Conservation (phyloP, 306 rosid genomes). For the Oemleria cerasiformis region DNA sequence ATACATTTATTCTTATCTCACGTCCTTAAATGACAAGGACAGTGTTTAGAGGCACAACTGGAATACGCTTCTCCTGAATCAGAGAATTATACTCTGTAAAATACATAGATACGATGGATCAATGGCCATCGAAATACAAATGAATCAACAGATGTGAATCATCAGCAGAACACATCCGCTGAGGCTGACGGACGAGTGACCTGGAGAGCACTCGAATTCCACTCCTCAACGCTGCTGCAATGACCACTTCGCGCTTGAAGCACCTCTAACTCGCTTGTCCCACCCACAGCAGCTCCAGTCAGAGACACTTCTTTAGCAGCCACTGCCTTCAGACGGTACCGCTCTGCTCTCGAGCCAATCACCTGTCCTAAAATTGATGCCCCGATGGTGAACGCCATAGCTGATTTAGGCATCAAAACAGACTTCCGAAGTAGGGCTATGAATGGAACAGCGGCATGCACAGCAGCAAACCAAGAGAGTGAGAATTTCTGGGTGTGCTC, state of each 20-base stretch:
- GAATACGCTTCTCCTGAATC: neutral
- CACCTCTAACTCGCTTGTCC: conserved; percentile 35
- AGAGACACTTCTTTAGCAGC: conserved; percentile 42
- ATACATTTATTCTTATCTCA: conserved; percentile 28
- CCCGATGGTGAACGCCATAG: conserved; percentile 96
- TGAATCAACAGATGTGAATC: conserved; percentile 35
- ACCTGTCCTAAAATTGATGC: conserved; percentile 91
- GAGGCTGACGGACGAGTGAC: conserved; percentile 53
- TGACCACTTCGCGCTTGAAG: conserved; percentile 42
- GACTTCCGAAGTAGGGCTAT: conserved; percentile 93
- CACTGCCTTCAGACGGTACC: conserved; percentile 58
- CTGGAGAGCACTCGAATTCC: conserved; percentile 67
- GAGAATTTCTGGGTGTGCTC: conserved; percentile 96
- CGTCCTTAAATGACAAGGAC: neutral
- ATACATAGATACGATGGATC: conserved; percentile 25
- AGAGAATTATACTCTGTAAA: conserved; percentile 27
- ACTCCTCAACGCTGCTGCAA: conserved; percentile 51
- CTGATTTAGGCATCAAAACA: conserved; percentile 89
- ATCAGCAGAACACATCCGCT: conserved; percentile 54
- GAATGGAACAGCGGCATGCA: conserved; percentile 98
- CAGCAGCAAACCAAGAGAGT: conserved; percentile 89
- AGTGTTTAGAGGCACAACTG: conserved; percentile 24
- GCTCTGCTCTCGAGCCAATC: conserved; percentile 92
- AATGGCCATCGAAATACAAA: conserved; percentile 6
- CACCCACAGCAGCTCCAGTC: conserved; percentile 1